Conservation (phyloP, 352 stramenopile genomes). For the Globisporangium takayamanum region DNA sequence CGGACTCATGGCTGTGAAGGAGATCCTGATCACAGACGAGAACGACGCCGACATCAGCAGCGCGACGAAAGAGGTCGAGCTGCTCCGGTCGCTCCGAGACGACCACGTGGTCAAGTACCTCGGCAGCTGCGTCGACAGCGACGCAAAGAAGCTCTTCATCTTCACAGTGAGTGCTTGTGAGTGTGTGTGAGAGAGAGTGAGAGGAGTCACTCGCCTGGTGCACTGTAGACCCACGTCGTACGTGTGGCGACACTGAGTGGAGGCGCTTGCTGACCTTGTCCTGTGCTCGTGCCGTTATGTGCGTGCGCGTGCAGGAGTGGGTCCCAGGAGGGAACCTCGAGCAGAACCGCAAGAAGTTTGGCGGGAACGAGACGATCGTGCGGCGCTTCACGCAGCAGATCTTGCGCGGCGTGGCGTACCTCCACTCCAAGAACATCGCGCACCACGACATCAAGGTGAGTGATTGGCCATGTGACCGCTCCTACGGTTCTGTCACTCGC, state of each 20-base stretch:
- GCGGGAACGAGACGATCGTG: constrained; percentile 62
- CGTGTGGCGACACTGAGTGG: not conserved
- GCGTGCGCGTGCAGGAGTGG: constrained; percentile 48
- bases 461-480: not conserved
- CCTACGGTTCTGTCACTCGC: not conserved
- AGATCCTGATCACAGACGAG: constrained; percentile 39
- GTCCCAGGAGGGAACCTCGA: constrained; percentile 81
- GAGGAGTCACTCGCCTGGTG: too few species aligned
- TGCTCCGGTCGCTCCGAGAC: constrained; percentile 84
- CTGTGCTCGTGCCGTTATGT: not conserved
- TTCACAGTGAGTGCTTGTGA: constrained; percentile 42
- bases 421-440: constrained; percentile 69
- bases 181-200: not conserved
- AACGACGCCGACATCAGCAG: constrained; percentile 26
- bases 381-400: constrained; percentile 79
- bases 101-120: constrained; percentile 92
- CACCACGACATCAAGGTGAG: constrained; percentile 80
- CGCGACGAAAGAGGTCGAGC: constrained; percentile 75
- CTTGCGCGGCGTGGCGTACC: constrained; percentile 83
- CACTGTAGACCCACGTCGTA: too few species aligned
- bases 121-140: constrained; percentile 72
- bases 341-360: constrained; percentile 78
- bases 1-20: constrained; percentile 81
- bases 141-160: constrained; percentile 74
- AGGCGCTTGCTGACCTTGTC: not conserved